phyloP scores from a whole-genome alignment of 768 basidiomycete genomes.

The Termitomyces sp. region DNA sequence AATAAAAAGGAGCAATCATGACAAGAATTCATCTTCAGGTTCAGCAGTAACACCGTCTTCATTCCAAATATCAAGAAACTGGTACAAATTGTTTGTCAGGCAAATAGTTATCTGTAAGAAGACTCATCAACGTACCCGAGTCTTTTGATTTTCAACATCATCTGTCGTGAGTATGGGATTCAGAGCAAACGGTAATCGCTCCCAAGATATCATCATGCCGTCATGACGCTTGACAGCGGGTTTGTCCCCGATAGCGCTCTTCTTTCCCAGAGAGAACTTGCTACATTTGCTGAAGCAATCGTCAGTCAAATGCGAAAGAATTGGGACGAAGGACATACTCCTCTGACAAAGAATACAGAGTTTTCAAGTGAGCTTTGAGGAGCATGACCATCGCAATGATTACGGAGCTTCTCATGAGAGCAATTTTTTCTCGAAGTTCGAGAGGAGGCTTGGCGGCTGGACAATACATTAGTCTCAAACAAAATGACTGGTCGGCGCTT shows the following conservation, averaged over 20 bases:
- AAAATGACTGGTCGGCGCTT: neutral
- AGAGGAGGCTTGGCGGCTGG: conserved; percentile 1
- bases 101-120: neutral
- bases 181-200: conserved; percentile 63
- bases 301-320: neutral
- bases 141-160: conserved; percentile 58
- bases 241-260: conserved; percentile 84
- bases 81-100: neutral
- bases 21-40: conserved; percentile 44
- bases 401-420: conserved; percentile 61
- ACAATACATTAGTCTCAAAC: neutral
- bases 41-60: conserved; percentile 73
- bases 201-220: conserved; percentile 61
- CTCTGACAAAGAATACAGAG: conserved; percentile 80
- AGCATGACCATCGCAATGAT: conserved; percentile 82
- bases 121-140: conserved; percentile 41
- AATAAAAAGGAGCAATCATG: conserved; percentile 3
- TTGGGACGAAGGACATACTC: conserved; percentile 52
- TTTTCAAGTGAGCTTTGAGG: conserved; percentile 81
- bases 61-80: conserved; percentile 80
- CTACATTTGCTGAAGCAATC: conserved; percentile 67
- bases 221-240: conserved; percentile 61
- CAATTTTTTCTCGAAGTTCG: conserved; percentile 16
- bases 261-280: conserved; percentile 86
- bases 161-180: conserved; percentile 52